These are phyloP conservation scores for Hippophae tibetana DNA, from an alignment of 306 rosid genomes.

Conservation along the genomic window DNA sequence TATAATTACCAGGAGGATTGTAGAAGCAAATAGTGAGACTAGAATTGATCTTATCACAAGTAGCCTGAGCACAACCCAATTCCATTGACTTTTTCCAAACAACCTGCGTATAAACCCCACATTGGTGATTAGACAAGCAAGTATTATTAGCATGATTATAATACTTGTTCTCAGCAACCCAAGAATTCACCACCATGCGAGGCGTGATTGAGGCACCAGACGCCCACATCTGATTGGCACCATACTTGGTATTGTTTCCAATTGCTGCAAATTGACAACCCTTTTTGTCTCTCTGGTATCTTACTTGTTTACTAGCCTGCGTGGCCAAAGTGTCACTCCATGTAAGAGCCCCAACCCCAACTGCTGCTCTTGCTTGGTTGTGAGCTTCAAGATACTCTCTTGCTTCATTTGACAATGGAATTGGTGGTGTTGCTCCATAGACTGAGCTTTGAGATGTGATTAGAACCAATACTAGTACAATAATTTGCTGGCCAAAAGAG, in stretches of 20 bases:
- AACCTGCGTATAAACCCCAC: slow-evolving; percentile 62
- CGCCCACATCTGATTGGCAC: slow-evolving; percentile 52
- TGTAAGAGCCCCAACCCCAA: slow-evolving; percentile 41
- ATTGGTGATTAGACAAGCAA: slow-evolving; percentile 28
- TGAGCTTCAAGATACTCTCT: slow-evolving; percentile 41
- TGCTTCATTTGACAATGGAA: slow-evolving; percentile 10
- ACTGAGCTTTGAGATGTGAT: background rate
- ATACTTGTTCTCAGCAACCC: slow-evolving; percentile 52
- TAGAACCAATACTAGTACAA: background rate
- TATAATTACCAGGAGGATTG: slow-evolving; percentile 47
- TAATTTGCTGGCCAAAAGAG: no score
- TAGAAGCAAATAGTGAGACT: slow-evolving; percentile 54
- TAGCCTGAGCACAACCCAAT: slow-evolving; percentile 51
- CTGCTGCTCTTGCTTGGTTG: slow-evolving; percentile 57
- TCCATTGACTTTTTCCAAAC: slow-evolving; percentile 54
- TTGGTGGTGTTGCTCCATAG: background rate
- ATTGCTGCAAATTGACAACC: slow-evolving; percentile 38
- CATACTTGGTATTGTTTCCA: slow-evolving; percentile 30
- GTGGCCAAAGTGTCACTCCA: slow-evolving; percentile 55
- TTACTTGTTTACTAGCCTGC: slow-evolving; percentile 24
- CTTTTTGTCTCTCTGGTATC: slow-evolving; percentile 38
- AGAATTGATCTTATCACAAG: slow-evolving; percentile 32
- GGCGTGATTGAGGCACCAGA: slow-evolving; percentile 26
- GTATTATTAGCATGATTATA: slow-evolving; percentile 39
- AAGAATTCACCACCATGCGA: slow-evolving; percentile 36